Evolutionary conservation across 1,284 basidiomycete genomes (phyloP), one percentile per base, ranked within the genome.

Genomic region (Anthracocystis panici-leucophaei): DNA sequence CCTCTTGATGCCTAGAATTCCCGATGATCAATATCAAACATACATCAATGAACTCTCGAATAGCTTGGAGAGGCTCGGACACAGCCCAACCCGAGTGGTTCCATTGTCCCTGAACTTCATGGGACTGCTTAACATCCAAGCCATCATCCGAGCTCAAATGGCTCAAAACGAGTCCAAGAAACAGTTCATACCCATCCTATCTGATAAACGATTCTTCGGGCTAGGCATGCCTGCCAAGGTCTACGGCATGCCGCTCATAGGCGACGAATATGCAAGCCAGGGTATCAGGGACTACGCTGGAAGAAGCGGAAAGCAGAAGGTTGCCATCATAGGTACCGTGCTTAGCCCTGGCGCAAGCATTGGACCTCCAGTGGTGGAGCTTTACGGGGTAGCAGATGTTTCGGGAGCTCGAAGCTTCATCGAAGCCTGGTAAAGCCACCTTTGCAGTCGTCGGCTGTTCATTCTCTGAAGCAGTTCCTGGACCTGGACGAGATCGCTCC

Each of bases 111-210:
- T 44, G n/a, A 14, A 20, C 7, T 44, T 21, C 40, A n/a, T 2
- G 4, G 27, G n/a, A 3, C 7, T 44, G 27, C 52, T 44, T 11
- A 21, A 21, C 18, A 21, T 54, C 18, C 40, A 42, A n/a, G 20
- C 12, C n/a, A 2, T 21, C 9, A 11, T 54, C 9, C 52, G 52
- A 8, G 52, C 40, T 21, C 52, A 54, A 41, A 54, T 54, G 41
- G 52, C 52, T 9, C 11, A 33, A 2, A 27, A 21, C 29, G 3
- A 8, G 12, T 11, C 0, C 2, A 31, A 21, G 12, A 54, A 44
- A 29, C 40, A 54, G 12, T 54, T 44, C 52, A 20, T 54, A 3
- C 52, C 52, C 0, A 42, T 54, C 20, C 18, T 31, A 18, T 2
- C 10, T 5, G n/a, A 42, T 31, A 7, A 12, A 18, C 23, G 41